Percentiles rank a stretch among this genome's conserved stretches.
These are phyloP conservation scores for Phytophthora cryptogea DNA, from an alignment of 352 stramenopile species.

Conservation along the genomic window DNA sequence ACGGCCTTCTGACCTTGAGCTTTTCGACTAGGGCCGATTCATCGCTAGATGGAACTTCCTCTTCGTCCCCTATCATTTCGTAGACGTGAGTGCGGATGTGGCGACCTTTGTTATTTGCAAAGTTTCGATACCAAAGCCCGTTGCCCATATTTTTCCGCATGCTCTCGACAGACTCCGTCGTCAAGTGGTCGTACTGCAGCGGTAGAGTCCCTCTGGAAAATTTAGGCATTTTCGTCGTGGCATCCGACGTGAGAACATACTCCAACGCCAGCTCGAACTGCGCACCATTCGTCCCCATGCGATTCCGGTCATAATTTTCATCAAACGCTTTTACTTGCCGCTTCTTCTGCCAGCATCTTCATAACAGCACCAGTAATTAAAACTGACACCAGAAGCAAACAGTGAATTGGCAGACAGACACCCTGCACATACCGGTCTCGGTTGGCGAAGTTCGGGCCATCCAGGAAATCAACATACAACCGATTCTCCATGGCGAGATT, in stretches of 20 bases:
- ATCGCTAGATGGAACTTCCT: conserved; percentile 1
- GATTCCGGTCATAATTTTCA: conserved; percentile 31
- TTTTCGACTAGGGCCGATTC: conserved; percentile 6
- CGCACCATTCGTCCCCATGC: conserved; percentile 33
- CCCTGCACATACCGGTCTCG: conserved; percentile 33
- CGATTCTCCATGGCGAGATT: conserved; percentile 44
- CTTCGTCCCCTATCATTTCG: conserved; percentile 13
- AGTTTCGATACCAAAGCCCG: conserved; percentile 33
- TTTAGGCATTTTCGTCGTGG: conserved; percentile 35
- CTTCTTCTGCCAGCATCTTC: conserved; percentile 40
- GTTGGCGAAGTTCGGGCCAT: conserved; percentile 40
- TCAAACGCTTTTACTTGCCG: conserved; percentile 23
- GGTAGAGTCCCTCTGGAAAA: conserved; percentile 36
- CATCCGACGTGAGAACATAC: conserved; percentile 27
- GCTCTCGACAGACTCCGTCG: conserved; percentile 20
- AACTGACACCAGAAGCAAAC: background rate
- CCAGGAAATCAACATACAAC: conserved; percentile 64
- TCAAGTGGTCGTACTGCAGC: conserved; percentile 24
- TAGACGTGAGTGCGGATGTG: conserved; percentile 34
- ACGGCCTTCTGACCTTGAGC: conserved; percentile 17
- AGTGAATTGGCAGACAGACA: no score
- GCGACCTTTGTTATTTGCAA: conserved; percentile 34
- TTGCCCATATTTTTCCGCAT: conserved; percentile 30
- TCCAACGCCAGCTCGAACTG: conserved; percentile 36
- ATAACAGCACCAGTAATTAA: background rate